Evolutionary conservation across 1,284 basidiomycete species (phyloP).

Genomic region (Ceratobasidium sp.): DNA sequence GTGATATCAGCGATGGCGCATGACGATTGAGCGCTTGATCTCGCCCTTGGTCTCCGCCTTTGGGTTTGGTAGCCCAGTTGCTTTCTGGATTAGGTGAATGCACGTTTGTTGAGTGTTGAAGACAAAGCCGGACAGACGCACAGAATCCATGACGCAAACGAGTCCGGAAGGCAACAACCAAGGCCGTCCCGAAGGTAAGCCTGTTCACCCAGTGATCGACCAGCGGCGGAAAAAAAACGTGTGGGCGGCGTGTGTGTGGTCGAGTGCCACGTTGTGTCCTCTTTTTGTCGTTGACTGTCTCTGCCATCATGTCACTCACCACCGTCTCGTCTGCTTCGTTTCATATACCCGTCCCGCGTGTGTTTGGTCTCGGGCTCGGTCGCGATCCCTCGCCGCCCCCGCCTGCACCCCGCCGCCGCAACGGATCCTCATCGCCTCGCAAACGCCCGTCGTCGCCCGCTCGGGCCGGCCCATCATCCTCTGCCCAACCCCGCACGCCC

Average conservation of each 20-base stretch:
- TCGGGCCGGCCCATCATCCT: background rate
- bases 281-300: background rate
- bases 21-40: conserved; percentile 8
- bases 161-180: background rate
- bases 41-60: background rate
- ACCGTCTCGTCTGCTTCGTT: conserved; percentile 32
- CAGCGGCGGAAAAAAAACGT: conserved; percentile 18
- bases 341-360: conserved; percentile 21
- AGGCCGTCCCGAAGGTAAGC: conserved; percentile 7
- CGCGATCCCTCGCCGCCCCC: conserved; percentile 17
- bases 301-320: conserved; percentile 21
- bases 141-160: conserved; percentile 10
- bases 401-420: background rate
- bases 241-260: background rate
- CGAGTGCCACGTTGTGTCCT: background rate
- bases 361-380: conserved; percentile 19
- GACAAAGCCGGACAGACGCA: no score
- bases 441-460: background rate
- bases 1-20: background rate
- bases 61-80: background rate
- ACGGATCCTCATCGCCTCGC: conserved; percentile 4
- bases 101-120: background rate
- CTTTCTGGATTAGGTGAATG: background rate
- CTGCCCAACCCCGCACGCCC: background rate
- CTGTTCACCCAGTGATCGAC: background rate